Base-by-base conservation (phyloP, 2,329 filamentous ascomycete genomes). In the Ceratocystis cubensis region DNA sequence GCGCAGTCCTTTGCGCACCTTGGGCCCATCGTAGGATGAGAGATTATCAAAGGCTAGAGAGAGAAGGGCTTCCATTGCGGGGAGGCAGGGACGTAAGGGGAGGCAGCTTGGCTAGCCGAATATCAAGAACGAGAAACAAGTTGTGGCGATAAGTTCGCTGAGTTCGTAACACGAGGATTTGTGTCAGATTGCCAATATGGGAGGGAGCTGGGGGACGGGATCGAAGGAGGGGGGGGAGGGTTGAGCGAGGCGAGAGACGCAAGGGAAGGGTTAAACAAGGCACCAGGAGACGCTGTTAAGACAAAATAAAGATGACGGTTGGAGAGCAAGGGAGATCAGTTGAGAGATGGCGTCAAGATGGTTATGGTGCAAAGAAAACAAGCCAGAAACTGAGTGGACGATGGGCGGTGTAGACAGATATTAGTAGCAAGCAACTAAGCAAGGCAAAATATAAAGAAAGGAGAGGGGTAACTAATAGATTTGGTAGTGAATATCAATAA, bases 41-140 rank as follows among this genome's bases (percentile, higher is more conserved):
- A 96, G 87, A 77, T 96, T 96, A 79, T 96, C 92, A 77, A 97
- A 97, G 69, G 93, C 91, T 75, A 96, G 86, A 57, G 91, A 95
- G 66, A 97, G 82, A 33, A 97, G 83, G 64, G 89, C 86, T 79
- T 97, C 94, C 94, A 97, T 97, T 73, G 71, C 76, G 72, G 66
- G 66, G 62, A 69, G 63, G 61, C 61, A 69, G 68, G 33, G 68
- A 17, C 28, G 15, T 65, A 66, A 65, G 64, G 53, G 17, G 17
- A n/a, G 68, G 66, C 53, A 56, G 56, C 7, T n/a, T 33, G 56
- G 37, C 3, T 41, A 15, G 37, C 37, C 13, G 15, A 33, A 5
- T 28, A 20, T 59, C 8, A n/a, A 65, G 25, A 53, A 64, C 13
- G 56, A 15, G 30, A 15, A 7, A n/a, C 8, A 13, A 25, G n/a